Evolutionary conservation across 2,329 filamentous ascomycete genomes (phyloP), one percentile per base, ranked within the genome.

Genomic region (Tolypocladium pustulatum): DNA sequence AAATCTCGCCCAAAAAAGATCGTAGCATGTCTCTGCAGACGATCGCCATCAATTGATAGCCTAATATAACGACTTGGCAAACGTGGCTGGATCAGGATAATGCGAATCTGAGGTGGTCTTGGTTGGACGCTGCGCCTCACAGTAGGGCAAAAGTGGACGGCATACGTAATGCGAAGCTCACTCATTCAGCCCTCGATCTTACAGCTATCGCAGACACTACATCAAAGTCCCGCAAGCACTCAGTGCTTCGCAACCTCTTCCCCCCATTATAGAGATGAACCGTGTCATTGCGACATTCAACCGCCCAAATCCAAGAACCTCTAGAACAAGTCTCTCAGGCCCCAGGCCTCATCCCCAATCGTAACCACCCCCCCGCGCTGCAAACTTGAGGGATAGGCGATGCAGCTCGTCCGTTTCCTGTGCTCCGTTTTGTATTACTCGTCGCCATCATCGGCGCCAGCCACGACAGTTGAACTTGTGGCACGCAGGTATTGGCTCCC

Each of bases 221-320:
- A 52, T 52, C 49, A 52, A 8, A 22, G n/a, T n/a, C n/a, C n/a
- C n/a, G 34, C 49, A n/a, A n/a, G 7, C 54, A 41, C 54, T 27
- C 38, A 20, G 20, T 15, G 36, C 34, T 34, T 41, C 53, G 36
- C 49, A 55, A 30, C n/a, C 40, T 38, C 37, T 53, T 55, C 17
- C 38, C 3, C 57, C 22, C 20, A 43, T 25, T 25, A 40, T 15
- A 55, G 46, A 57, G 9, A 53, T 4, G 38, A 37, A 32, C 46
- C 22, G 17, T 57, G 54, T 58, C 53, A 58, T 59, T 59, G 53
- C 58, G 56, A 58, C 55, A 56, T 57, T 52, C 54, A 55, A 54
- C 34, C 4, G 32, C 59, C 52, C 27, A 56, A 36, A 38, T 57
- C 57, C 52, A 40, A 57, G 10, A 54, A 51, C 25, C 8, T 54